Conservation (phyloP, 1,284 basidiomycete genomes). For the Puccinia hordei region DNA sequence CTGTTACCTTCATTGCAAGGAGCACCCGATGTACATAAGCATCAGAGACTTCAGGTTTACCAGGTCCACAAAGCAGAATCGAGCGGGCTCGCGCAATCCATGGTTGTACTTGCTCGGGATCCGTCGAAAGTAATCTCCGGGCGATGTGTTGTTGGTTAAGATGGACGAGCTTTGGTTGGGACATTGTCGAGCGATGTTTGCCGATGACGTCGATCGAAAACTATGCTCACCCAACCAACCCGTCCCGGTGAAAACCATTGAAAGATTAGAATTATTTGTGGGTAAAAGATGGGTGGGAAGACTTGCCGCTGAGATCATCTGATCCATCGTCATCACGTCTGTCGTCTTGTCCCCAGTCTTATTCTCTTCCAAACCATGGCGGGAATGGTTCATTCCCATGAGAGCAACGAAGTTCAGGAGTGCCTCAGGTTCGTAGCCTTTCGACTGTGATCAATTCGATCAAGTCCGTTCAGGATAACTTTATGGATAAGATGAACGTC, state of each 20-base stretch:
- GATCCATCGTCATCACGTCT: slow-evolving; percentile 66
- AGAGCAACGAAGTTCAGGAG: slow-evolving; percentile 90
- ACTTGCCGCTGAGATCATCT: slow-evolving; percentile 68
- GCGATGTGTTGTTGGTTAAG: slow-evolving; percentile 77
- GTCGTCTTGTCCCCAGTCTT: slow-evolving; percentile 60
- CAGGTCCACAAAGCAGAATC: slow-evolving; percentile 22
- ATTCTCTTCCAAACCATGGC: neutral
- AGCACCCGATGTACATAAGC: slow-evolving; percentile 17
- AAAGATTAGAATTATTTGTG: slow-evolving; percentile 4
- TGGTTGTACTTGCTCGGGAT: slow-evolving; percentile 51
- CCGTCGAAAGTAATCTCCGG: slow-evolving; percentile 56
- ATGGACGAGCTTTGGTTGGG: slow-evolving; percentile 71
- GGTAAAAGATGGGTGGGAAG: neutral
- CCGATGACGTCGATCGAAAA: slow-evolving; percentile 73
- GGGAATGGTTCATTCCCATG: slow-evolving; percentile 76
- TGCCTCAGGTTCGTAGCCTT: slow-evolving; percentile 86
- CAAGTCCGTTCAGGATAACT: neutral
- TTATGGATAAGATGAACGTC: neutral
- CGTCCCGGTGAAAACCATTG: neutral
- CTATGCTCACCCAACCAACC: slow-evolving; percentile 59
- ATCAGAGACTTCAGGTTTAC: neutral
- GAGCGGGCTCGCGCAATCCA: slow-evolving; percentile 36
- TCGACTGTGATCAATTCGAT: slow-evolving; percentile 56
- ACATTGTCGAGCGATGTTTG: slow-evolving; percentile 73
- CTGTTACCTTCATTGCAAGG: slow-evolving; percentile 53